Base-by-base conservation (phyloP, 805 yeast genomes). In the Scheffersomyces amazonensis region DNA sequence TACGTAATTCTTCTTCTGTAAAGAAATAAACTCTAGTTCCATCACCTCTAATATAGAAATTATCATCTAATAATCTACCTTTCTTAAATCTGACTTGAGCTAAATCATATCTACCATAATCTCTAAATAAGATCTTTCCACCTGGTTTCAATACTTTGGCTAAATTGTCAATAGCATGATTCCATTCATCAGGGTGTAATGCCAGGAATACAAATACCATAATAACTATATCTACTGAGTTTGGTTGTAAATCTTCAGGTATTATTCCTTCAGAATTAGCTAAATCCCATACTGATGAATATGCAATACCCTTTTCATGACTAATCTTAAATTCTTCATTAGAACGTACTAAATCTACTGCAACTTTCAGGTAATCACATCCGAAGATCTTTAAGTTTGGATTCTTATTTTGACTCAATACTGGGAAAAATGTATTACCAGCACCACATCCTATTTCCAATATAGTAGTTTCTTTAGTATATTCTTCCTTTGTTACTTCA, bases 361-460 rank as follows among this genome's bases (percentile, higher is more conserved):
- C 99, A 44, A 83, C 82, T 42, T 82, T 80, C 41, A 95, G 84
- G 58, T 85, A 93, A 62, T 93, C 99, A 35, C 89, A 93, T 2
- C 96, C 99, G 38, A 78, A 74, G 6, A 93, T 77, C 48, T 67
- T 74, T 36, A 93, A 65, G 19, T 80, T 63, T n/a, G 81, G 80
- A 62, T 93, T 93, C 58, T 86, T 72, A 58, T 93, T 93, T 50
- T 84, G 89, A 39, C 75, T 75, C 41, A 93, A 65, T 16, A 93
- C 82, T 4, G 99, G 99, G 60, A 84, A 93, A 69, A 93, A 76
- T 0, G 99, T 93, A 60, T 93, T 93, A 9, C 99, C 99, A 4
- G 96, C 98, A 40, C 99, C 99, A 65, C 99, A 93, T 3, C 99
- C 99, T 33, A 93, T 83, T 61, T 93, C 99, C 39, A 93, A 72